A percentile compares a stretch with the other conserved stretches of the same genome.
These are phyloP conservation scores for Immersiella caudata DNA, from an alignment of 495 filamentous ascomycete species.

Conservation along the genomic window DNA sequence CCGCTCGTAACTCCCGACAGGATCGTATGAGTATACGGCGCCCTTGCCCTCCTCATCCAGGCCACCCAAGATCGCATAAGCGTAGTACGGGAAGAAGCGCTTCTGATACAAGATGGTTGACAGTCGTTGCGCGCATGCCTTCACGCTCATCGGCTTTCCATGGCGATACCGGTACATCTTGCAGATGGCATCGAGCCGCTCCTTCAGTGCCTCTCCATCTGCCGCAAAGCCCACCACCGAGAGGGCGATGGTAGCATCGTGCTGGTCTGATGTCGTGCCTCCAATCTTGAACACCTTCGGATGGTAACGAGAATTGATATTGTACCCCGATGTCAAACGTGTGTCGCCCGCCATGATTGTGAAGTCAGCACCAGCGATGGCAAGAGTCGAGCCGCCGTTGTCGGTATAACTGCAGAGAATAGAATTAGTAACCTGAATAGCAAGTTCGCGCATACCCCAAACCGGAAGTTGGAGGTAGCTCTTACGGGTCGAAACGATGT, in stretches of 20 bases:
- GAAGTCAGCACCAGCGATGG: slow-evolving; percentile 92
- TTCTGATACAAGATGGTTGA: slow-evolving; percentile 94
- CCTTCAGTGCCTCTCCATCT: slow-evolving; percentile 86
- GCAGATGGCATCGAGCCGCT: slow-evolving; percentile 85
- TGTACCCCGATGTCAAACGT: slow-evolving; percentile 91
- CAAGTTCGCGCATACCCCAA: not conserved
- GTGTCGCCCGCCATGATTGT: slow-evolving; percentile 96
- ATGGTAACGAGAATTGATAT: slow-evolving; percentile 92
- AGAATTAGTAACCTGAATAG: not conserved
- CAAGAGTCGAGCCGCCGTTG: slow-evolving; percentile 94
- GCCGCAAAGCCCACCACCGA: slow-evolving; percentile 96
- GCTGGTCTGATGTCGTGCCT: slow-evolving; percentile 79
- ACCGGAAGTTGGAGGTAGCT: not conserved
- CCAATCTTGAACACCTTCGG: slow-evolving; percentile 98
- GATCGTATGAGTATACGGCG: slow-evolving; percentile 95
- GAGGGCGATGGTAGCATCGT: slow-evolving; percentile 80
- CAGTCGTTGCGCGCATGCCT: slow-evolving; percentile 88
- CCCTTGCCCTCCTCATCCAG: slow-evolving; percentile 94
- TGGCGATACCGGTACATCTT: slow-evolving; percentile 98
- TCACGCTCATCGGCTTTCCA: slow-evolving; percentile 87
- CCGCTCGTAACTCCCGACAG: slow-evolving; percentile 93
- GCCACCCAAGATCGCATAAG: slow-evolving; percentile 87
- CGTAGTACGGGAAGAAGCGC: slow-evolving; percentile 98
- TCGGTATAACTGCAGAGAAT: slow-evolving; percentile 78
- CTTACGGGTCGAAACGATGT: slow-evolving; percentile 94